Conservation (phyloP, 1,284 basidiomycete genomes). For the Dichomitus squalens region DNA sequence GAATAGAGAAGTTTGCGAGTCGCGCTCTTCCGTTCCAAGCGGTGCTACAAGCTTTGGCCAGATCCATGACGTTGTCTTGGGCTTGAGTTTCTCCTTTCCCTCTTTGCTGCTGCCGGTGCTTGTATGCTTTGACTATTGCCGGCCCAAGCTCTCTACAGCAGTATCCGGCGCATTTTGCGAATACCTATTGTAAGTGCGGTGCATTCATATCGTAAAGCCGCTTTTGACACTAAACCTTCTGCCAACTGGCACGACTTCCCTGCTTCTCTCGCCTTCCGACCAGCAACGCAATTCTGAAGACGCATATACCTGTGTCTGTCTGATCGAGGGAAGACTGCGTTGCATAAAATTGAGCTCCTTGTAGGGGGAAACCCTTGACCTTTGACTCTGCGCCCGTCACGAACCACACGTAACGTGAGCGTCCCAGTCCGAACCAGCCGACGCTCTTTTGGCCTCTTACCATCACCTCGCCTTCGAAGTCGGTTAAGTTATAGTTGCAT, state of each 20-base stretch:
- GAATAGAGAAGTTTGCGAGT: slow-evolving; percentile 6
- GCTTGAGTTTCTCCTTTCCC: neutral
- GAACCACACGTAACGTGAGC: slow-evolving; percentile 35
- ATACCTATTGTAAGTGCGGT: slow-evolving; percentile 12
- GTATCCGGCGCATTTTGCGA: neutral
- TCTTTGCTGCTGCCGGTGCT: slow-evolving; percentile 3
- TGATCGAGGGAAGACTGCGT: slow-evolving; percentile 9
- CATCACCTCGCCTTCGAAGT: slow-evolving; percentile 23
- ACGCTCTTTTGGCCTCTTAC: slow-evolving; percentile 27
- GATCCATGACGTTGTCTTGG: slow-evolving; percentile 14
- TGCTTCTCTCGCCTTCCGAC: slow-evolving; percentile 1
- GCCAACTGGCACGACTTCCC: slow-evolving; percentile 7
- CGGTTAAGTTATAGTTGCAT: slow-evolving; percentile 8
- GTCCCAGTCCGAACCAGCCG: slow-evolving; percentile 18
- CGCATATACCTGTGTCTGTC: slow-evolving; percentile 2
- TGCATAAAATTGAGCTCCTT: slow-evolving; percentile 14
- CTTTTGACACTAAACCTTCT: slow-evolving; percentile 7
- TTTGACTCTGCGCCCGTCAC: slow-evolving; percentile 30
- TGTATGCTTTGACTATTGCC: slow-evolving; percentile 7
- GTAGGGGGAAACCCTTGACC: slow-evolving; percentile 29
- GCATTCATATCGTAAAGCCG: neutral
- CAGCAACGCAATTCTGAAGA: neutral
- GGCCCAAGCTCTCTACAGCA: slow-evolving; percentile 2
- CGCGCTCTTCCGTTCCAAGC: slow-evolving; percentile 6
- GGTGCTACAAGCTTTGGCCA: slow-evolving; percentile 17